A percentile compares a stretch with the other conserved stretches of the same genome.
phyloP scores from a whole-genome alignment of 176 grass and related monocot genomes.

The Oryza coarctata region DNA sequence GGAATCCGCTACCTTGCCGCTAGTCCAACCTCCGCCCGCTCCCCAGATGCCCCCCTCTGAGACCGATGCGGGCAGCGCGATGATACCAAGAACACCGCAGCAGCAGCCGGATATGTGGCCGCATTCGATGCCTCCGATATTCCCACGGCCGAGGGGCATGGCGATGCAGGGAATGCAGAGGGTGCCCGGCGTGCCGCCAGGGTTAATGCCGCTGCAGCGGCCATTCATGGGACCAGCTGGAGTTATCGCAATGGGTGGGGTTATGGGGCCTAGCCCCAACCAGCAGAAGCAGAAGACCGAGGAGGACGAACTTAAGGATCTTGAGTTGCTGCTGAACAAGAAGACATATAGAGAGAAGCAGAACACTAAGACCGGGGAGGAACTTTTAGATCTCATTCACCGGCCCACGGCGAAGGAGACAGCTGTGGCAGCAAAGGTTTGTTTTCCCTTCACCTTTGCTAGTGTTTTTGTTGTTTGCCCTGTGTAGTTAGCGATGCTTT shows the following conservation, averaged over 20 bases:
- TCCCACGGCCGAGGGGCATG: constrained; percentile 65
- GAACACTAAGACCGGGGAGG: constrained; percentile 93
- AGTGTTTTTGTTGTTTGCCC: neutral
- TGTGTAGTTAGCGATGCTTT: constrained; percentile 11
- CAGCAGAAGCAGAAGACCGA: constrained; percentile 66
- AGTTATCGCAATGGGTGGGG: constrained; percentile 39
- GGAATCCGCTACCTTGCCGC: constrained; percentile 51
- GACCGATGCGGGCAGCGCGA: constrained; percentile 40
- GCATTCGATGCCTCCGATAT: constrained; percentile 74
- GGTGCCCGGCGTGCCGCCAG: constrained; percentile 37
- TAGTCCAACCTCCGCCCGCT: constrained; percentile 33
- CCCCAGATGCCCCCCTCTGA: constrained; percentile 19
- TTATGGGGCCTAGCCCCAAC: constrained; percentile 17
- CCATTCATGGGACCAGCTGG: constrained; percentile 54
- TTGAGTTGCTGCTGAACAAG: constrained; percentile 78
- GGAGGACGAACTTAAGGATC: constrained; percentile 92
- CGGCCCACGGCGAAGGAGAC: constrained; percentile 91
- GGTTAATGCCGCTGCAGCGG: constrained; percentile 64
- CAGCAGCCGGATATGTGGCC: constrained; percentile 69
- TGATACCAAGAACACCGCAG: constrained; percentile 50
- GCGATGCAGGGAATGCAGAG: constrained; percentile 59
- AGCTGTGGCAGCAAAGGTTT: constrained; percentile 95
- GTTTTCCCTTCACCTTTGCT: constrained; percentile 27
- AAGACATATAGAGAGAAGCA: constrained; percentile 92
- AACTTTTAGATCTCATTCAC: constrained; percentile 98